Evolutionary conservation across 73 alveolate genomes (phyloP).

Genomic region (Uronychia binucleata): DNA sequence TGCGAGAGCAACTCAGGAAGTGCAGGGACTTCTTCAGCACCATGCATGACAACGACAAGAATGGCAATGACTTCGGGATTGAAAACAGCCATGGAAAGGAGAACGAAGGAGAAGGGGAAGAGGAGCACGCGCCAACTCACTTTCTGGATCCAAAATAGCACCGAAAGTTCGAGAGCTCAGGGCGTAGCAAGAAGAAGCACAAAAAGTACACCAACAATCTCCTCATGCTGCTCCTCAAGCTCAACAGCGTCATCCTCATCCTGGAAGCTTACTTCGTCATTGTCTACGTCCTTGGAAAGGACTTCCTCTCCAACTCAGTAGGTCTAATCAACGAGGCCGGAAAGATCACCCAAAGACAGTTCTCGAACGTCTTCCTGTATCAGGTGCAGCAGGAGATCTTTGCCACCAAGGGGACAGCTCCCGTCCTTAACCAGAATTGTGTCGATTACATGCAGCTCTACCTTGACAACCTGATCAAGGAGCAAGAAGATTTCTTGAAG

Average conservation of each 20-base stretch:
- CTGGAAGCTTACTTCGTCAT: slow-evolving; percentile 45
- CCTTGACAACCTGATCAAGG: slow-evolving; percentile 23
- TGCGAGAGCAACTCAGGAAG: slow-evolving; percentile 30
- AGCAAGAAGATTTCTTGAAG: slow-evolving; percentile 44
- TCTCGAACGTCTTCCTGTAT: slow-evolving; percentile 40
- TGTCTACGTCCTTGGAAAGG: slow-evolving; percentile 11
- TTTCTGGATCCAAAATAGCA: slow-evolving; percentile 29
- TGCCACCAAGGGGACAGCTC: slow-evolving; percentile 47
- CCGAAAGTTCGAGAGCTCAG: not conserved
- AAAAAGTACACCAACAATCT: slow-evolving; percentile 22
- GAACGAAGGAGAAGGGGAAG: slow-evolving; percentile 29
- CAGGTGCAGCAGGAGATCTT: slow-evolving; percentile 43
- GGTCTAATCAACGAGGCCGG: slow-evolving; percentile 44
- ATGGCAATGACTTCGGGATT: slow-evolving; percentile 24
- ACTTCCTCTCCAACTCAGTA: slow-evolving; percentile 10
- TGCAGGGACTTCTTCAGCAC: slow-evolving; percentile 52
- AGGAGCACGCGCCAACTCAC: slow-evolving; percentile 9
- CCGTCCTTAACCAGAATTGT: slow-evolving; percentile 29
- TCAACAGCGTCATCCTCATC: slow-evolving; percentile 18
- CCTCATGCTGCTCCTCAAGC: slow-evolving; percentile 24
- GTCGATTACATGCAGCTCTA: slow-evolving; percentile 18
- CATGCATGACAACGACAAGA: slow-evolving; percentile 51
- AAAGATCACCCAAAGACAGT: slow-evolving; percentile 30
- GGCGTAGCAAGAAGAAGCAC: not conserved
- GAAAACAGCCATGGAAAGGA: slow-evolving; percentile 41